Evolutionary conservation across 1,284 basidiomycete genomes (phyloP), one percentile per base, ranked within the genome.

Genomic region (Anthracocystis walkeri): DNA sequence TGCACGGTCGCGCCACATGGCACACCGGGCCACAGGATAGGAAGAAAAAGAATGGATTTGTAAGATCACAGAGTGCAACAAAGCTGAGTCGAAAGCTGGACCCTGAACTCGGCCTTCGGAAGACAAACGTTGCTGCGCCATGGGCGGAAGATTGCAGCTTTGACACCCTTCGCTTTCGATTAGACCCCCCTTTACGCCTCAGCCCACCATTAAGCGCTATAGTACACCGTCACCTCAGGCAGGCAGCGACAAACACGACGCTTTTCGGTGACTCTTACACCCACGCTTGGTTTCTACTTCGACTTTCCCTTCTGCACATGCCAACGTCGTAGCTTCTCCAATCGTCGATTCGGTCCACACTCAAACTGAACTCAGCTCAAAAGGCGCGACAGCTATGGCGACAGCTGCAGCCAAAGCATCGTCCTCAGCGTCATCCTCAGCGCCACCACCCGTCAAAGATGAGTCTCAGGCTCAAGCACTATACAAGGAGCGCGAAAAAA

Each of bases 401-500:
- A 42, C 12, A 31, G 16, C 52, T 8, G 14, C 35, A 25, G 21
- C 41, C 27, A 49, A 68, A 5, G 18, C 50, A 14, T 46, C 53
- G n/a, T n/a, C 41, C 10, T 56, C 65, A 11, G 45, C 46, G 2
- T 18, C 71, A 35, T 27, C 52, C 4, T 23, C 72, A 23, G 50
- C 57, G 21, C 38, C 42, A 23, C 29, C 66, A 48, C 38, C 52
- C 3, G 35, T 38, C 50, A 75, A 75, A 31, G 72, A 75, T 41
- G 72, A 70, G 11, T 62, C 62, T 2, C 63, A 65, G 18, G 59
- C 66, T 4, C 45, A 65, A 8, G 58, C 51, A 2, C 48, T 75
- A 16, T 61, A 69, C 65, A 62, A 52, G 11, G 80, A 82, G 59
- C 63, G 81, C 16, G 81, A 82, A 3, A 68, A 62, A 54, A 78